Evolutionary conservation across 257 asterid genomes (phyloP).

Genomic region (Prunella vulgaris): DNA sequence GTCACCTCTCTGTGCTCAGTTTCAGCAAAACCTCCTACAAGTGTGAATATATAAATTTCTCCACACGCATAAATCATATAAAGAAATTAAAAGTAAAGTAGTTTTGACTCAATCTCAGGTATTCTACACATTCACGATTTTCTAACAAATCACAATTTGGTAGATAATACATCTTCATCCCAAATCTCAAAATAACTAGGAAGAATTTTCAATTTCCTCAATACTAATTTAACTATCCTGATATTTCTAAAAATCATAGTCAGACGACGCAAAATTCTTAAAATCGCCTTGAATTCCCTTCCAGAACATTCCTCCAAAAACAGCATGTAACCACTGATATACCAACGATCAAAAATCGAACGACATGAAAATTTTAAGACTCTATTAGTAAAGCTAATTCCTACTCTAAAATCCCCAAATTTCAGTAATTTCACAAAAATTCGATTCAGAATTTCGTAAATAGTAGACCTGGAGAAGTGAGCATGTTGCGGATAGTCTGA

Average conservation of each 20-base stretch:
- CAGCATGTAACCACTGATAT: neutral
- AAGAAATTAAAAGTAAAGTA: neutral
- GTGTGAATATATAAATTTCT: neutral
- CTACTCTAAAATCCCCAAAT: neutral
- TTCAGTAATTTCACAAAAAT: neutral
- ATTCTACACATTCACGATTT: neutral
- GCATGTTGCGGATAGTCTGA: slow-evolving; percentile 98
- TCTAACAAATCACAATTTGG: neutral
- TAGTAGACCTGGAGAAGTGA: slow-evolving; percentile 86
- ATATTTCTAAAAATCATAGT: neutral
- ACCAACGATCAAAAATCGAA: neutral
- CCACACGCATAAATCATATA: neutral
- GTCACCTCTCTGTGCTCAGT: slow-evolving; percentile 78
- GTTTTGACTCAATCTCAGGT: neutral
- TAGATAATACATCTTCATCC: neutral
- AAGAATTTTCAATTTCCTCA: neutral
- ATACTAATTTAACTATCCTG: neutral
- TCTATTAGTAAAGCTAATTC: neutral
- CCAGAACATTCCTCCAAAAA: neutral
- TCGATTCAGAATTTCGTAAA: neutral
- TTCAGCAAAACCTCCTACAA: slow-evolving; percentile 78
- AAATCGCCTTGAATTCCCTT: neutral
- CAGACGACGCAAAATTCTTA: neutral
- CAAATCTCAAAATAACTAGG: neutral
- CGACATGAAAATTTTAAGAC: neutral